These are phyloP conservation scores for Clavariopsis aquatica DNA, from an alignment of 495 filamentous ascomycete genomes.

Conservation along the genomic window DNA sequence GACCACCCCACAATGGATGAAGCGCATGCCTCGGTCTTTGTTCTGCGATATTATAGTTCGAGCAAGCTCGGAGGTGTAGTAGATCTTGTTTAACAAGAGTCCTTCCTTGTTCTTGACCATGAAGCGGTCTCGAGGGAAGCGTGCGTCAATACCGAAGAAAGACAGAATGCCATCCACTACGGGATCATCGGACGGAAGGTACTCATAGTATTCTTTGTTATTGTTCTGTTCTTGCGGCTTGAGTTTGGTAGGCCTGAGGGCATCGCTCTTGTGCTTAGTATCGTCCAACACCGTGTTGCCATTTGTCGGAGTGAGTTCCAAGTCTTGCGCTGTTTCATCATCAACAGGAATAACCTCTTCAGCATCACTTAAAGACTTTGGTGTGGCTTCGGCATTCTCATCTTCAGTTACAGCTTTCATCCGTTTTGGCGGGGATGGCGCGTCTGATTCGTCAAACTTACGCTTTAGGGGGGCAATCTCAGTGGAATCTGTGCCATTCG, in stretches of 20 bases:
- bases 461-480: slow-evolving; percentile 44
- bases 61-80: slow-evolving; percentile 87
- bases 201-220: slow-evolving; percentile 79
- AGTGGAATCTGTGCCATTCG: background rate
- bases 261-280: slow-evolving; percentile 16
- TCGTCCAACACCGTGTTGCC: slow-evolving; percentile 50
- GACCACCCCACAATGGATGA: slow-evolving; percentile 94
- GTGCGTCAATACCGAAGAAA: slow-evolving; percentile 79
- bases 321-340: background rate
- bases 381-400: background rate
- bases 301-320: slow-evolving; percentile 6
- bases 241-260: slow-evolving; percentile 8
- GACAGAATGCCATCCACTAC: slow-evolving; percentile 71
- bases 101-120: slow-evolving; percentile 92
- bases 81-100: slow-evolving; percentile 81
- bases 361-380: background rate
- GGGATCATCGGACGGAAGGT: slow-evolving; percentile 67
- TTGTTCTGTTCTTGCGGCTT: background rate
- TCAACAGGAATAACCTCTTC: background rate
- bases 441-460: slow-evolving; percentile 49
- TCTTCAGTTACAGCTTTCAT: background rate
- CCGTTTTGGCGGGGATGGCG: slow-evolving; percentile 50
- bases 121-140: slow-evolving; percentile 87
- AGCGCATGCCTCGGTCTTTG: slow-evolving; percentile 86
- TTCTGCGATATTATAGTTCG: slow-evolving; percentile 79